Evolutionary conservation across 129 eudicot genomes (phyloP).

Genomic region (Solidago caesia): DNA sequence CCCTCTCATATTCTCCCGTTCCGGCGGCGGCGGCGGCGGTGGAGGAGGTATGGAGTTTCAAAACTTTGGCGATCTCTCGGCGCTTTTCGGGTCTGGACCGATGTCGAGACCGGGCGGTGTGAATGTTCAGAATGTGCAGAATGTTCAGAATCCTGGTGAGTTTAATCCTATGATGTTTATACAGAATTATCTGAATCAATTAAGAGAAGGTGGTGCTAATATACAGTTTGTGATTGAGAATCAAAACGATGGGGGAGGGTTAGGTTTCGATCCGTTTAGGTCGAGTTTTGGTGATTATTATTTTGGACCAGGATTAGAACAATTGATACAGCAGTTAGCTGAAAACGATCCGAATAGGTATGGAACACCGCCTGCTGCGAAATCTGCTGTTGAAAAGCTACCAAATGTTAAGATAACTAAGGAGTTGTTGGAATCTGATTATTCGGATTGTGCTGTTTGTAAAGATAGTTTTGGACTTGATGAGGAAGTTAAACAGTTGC

Average conservation of each 20-base stretch:
- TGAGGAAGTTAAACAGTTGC: conserved; percentile 67
- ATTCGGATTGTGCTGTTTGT: conserved; percentile 76
- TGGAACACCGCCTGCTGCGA: conserved; percentile 88
- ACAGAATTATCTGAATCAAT: conserved; percentile 46
- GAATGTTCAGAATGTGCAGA: neutral
- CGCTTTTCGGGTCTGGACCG: conserved; percentile 38
- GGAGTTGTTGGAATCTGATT: conserved; percentile 62
- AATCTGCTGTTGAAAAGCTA: conserved; percentile 56
- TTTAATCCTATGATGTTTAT: conserved; percentile 72
- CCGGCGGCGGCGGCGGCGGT: conserved; percentile 14
- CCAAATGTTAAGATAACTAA: conserved; percentile 49
- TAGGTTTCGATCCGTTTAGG: conserved; percentile 28
- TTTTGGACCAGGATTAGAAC: conserved; percentile 83
- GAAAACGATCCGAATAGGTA: conserved; percentile 89
- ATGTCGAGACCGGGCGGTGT: conserved; percentile 21
- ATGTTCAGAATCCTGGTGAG: conserved; percentile 33
- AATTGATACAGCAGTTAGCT: conserved; percentile 79
- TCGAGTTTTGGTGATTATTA: conserved; percentile 76
- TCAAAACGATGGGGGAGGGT: neutral
- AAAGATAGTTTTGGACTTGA: conserved; percentile 63
- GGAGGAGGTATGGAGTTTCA: conserved; percentile 27
- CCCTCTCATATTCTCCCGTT: conserved; percentile 43
- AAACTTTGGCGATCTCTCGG: conserved; percentile 31
- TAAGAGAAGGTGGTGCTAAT: conserved; percentile 66
- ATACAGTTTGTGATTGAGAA: conserved; percentile 77